Evolutionary conservation across 108 stramenopile genomes (phyloP).

Genomic region (Schizochytrium sp.): DNA sequence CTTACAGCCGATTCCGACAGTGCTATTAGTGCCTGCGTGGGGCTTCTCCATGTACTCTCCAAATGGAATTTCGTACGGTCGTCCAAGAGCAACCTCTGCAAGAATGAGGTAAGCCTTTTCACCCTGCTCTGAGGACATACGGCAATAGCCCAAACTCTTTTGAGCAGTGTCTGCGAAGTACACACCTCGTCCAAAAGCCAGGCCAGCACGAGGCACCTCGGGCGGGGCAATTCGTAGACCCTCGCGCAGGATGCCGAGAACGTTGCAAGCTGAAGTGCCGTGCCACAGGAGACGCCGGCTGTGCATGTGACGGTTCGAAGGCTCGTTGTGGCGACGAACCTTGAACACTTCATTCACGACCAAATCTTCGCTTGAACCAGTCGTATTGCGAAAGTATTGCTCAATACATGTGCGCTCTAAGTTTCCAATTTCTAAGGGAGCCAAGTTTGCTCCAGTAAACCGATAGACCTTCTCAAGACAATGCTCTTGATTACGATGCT

Average conservation of each 20-base stretch:
- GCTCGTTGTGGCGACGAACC: background rate
- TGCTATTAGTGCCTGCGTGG: background rate
- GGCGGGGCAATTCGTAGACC: conserved; percentile 19
- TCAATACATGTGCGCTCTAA: conserved; percentile 19
- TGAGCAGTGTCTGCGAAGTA: background rate
- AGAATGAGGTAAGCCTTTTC: conserved; percentile 24
- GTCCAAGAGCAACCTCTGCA: conserved; percentile 18
- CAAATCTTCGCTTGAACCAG: background rate
- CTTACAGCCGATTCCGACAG: background rate
- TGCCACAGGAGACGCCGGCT: conserved; percentile 56
- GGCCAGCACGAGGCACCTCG: background rate
- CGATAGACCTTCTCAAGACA: background rate
- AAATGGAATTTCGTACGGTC: background rate
- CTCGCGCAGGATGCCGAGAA: conserved; percentile 20
- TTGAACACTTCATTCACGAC: conserved; percentile 20
- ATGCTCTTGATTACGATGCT: conserved; percentile 1
- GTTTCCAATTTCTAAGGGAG: background rate
- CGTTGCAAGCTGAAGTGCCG: conserved; percentile 41
- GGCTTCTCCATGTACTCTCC: background rate
- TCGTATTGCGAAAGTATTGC: conserved; percentile 56
- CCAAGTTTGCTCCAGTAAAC: background rate
- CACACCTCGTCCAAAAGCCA: conserved; percentile 23
- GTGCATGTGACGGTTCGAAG: conserved; percentile 16
- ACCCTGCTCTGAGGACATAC: background rate
- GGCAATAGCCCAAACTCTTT: conserved; percentile 41